Evolutionary conservation across 2,329 filamentous ascomycete genomes (phyloP).

Genomic region (Colletotrichum phormii): DNA sequence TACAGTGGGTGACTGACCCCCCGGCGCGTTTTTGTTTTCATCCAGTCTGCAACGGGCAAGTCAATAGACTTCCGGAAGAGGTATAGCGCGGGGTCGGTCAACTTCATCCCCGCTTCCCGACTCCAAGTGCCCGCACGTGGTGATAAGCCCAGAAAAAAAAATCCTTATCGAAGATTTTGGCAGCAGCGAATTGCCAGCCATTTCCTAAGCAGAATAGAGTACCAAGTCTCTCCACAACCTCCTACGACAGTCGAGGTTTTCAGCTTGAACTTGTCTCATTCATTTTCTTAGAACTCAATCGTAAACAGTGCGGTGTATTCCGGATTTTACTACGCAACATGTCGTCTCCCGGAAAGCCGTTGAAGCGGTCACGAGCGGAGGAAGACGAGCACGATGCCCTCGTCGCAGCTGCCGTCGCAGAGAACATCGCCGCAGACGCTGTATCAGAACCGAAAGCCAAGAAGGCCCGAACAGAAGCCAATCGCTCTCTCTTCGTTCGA

Average conservation of each 20-base stretch:
- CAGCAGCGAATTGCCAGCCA: conserved; percentile 12
- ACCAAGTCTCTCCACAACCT: conserved; percentile 34
- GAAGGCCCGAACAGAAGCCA: conserved; percentile 69
- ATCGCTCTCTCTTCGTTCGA: conserved; percentile 88
- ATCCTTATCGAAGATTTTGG: conserved; percentile 29
- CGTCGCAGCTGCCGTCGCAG: conserved; percentile 32
- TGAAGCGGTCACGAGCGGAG: conserved; percentile 36
- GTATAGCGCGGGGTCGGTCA: conserved; percentile 38
- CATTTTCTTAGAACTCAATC: not conserved
- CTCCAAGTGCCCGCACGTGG: conserved; percentile 22
- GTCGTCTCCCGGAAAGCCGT: conserved; percentile 29
- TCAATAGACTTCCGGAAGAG: conserved; percentile 36
- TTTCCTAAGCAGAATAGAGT: not conserved
- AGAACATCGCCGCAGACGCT: conserved; percentile 48
- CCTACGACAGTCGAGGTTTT: not conserved
- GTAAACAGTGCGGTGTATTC: not conserved
- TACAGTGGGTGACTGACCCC: conserved; percentile 22
- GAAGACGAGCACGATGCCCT: conserved; percentile 34
- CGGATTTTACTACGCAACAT: not conserved
- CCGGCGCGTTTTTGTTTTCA: conserved; percentile 38
- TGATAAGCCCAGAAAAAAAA: conserved; percentile 38
- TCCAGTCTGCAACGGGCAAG: conserved; percentile 21
- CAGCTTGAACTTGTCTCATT: not conserved
- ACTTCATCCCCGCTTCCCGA: conserved; percentile 1
- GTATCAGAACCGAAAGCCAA: conserved; percentile 52